A percentile compares a stretch with the other conserved stretches of the same genome.
Conservation (phyloP, 2,329 filamentous ascomycete species). For the Pseudogymnoascus sp. region DNA sequence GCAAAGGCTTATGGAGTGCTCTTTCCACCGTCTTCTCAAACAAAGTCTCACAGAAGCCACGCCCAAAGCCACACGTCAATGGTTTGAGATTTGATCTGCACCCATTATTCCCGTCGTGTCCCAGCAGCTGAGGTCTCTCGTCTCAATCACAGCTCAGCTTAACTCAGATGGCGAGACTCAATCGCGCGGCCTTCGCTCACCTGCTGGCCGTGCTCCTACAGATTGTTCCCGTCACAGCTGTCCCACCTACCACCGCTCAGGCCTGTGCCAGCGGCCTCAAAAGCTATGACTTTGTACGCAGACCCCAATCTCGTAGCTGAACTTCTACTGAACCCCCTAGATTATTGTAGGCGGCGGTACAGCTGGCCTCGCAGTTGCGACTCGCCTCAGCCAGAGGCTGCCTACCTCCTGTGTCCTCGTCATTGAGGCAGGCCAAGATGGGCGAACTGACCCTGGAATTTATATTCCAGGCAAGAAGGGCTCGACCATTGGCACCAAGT, state of each 20-base stretch:
- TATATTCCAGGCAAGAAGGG: not conserved
- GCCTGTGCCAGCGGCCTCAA: not conserved
- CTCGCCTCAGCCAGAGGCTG: not conserved
- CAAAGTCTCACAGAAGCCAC: not conserved
- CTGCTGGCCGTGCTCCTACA: not conserved
- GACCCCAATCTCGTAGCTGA: not conserved
- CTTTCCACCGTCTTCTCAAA: not conserved
- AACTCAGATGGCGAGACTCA: not conserved
- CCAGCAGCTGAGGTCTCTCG: not conserved
- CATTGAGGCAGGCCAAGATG: not conserved
- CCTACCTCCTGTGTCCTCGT: not conserved
- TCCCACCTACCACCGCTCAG: not conserved
- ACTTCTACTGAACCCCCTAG: not conserved
- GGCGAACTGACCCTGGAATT: not conserved
- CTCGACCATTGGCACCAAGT: constrained; percentile 1
- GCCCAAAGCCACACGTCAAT: not conserved
- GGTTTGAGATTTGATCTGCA: not conserved
- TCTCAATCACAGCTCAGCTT: not conserved
- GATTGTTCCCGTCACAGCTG: not conserved
- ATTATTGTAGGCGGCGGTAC: not conserved
- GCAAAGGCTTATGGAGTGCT: not conserved
- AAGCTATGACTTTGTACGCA: constrained; percentile 4
- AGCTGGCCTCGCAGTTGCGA: not conserved
- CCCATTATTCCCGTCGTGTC: not conserved
- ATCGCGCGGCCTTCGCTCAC: not conserved